These are phyloP conservation scores for Lichtheimia corymbifera DNA, from an alignment of 371 early-diverging fungal genomes.

Conservation along the genomic window DNA sequence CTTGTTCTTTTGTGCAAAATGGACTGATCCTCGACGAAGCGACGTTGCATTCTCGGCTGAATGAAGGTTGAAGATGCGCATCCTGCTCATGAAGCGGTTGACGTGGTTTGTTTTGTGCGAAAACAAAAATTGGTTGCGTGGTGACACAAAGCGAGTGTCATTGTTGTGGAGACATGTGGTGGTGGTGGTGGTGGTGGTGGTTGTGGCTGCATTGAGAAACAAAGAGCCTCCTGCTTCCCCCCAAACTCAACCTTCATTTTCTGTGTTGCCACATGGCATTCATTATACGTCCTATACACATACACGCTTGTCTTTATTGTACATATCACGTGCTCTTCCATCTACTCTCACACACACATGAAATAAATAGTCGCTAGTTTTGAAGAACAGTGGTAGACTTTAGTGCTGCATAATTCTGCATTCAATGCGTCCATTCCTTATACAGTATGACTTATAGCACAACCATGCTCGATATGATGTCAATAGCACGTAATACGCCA, in stretches of 20 bases:
- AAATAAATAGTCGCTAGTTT: too few species aligned
- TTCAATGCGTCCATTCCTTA: too few species aligned
- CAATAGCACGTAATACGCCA: too few species aligned
- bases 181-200: background rate
- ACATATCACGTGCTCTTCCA: too few species aligned
- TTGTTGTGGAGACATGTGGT: background rate
- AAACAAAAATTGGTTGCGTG: background rate
- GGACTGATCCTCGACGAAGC: conserved; percentile 36
- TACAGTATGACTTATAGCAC: too few species aligned
- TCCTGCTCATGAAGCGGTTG: background rate
- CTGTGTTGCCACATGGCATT: background rate
- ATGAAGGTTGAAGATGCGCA: background rate
- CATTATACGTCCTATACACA: background rate
- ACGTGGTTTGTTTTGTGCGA: background rate
- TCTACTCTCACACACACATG: too few species aligned
- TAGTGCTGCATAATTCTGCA: too few species aligned
- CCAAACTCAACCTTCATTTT: background rate
- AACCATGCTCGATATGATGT: too few species aligned
- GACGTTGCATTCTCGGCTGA: background rate
- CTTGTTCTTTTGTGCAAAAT: conserved; percentile 41
- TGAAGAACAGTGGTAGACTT: too few species aligned
- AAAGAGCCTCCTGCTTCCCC: background rate
- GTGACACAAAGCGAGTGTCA: background rate
- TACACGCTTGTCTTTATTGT: too few species aligned
- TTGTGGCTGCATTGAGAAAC: background rate